Percentiles rank a stretch among this genome's conserved stretches.
These are phyloP conservation scores for Pestalotiopsis sp. DNA, from an alignment of 2,329 filamentous ascomycete species.

Conservation along the genomic window DNA sequence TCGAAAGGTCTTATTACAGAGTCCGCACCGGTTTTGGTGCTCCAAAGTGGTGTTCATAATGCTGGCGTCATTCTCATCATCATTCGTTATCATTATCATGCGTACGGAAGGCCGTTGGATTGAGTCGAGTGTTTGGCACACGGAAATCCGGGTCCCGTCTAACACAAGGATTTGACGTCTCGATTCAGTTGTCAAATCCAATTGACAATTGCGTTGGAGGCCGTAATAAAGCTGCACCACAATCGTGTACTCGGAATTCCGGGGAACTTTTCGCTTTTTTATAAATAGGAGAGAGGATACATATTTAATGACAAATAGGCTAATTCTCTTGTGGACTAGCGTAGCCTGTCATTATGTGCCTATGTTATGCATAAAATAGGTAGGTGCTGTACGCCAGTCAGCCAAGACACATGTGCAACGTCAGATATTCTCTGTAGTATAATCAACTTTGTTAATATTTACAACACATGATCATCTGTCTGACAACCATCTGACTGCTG, in stretches of 20 bases:
- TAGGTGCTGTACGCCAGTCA: neutral
- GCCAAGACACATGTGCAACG: neutral
- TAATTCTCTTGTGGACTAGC: neutral
- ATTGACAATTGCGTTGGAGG: neutral
- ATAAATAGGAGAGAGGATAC: neutral
- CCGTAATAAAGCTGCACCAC: neutral
- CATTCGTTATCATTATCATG: neutral
- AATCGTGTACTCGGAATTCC: constrained; percentile 4
- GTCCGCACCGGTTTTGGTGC: constrained; percentile 17
- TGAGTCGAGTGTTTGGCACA: neutral
- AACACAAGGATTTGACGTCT: neutral
- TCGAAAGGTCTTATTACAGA: constrained; percentile 25
- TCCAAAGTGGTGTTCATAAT: constrained; percentile 10
- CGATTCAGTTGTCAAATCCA: neutral
- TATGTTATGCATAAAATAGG: neutral
- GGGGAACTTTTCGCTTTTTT: neutral
- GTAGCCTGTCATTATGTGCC: neutral
- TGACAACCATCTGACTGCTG: neutral
- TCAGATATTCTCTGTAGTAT: no score
- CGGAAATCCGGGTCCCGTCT: neutral
- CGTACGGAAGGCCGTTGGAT: neutral
- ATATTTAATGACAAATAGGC: neutral
- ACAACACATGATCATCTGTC: neutral
- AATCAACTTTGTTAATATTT: no score
- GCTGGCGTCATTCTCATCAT: constrained; percentile 13